Conservation (phyloP, 164 flowering plant species). For the Pachysandra terminalis region DNA sequence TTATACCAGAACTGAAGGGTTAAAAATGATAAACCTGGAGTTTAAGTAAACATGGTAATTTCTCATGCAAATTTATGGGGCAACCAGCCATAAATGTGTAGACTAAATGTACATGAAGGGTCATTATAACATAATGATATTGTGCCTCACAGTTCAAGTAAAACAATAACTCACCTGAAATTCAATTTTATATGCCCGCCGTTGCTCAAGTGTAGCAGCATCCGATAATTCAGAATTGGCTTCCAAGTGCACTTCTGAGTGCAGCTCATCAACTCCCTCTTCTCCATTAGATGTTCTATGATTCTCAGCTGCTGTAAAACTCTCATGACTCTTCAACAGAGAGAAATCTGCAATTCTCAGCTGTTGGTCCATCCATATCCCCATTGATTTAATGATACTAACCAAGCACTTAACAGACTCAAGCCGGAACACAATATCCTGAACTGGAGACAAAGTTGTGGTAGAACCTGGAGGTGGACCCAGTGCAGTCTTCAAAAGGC, state of each 20-base stretch:
- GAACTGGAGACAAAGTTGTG: slow-evolving; percentile 79
- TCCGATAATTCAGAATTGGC: slow-evolving; percentile 62
- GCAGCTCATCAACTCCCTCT: slow-evolving; percentile 85
- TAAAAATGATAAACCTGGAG: slow-evolving; percentile 1
- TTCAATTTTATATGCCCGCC: slow-evolving; percentile 89
- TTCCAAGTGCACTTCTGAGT: slow-evolving; percentile 72
- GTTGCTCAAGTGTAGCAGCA: slow-evolving; percentile 90
- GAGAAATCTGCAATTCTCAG: slow-evolving; percentile 48
- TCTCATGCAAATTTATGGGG: background rate
- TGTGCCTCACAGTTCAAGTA: background rate
- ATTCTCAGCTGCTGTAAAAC: slow-evolving; percentile 47
- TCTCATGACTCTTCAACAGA: slow-evolving; percentile 46
- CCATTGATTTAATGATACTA: slow-evolving; percentile 83
- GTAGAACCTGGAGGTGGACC: slow-evolving; percentile 97
- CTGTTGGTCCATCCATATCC: slow-evolving; percentile 96
- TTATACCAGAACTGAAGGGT: background rate
- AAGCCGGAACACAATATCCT: slow-evolving; percentile 83
- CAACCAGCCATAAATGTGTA: background rate
- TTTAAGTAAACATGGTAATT: background rate
- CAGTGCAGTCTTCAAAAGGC: slow-evolving; percentile 91
- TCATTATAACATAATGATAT: background rate
- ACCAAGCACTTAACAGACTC: slow-evolving; percentile 96
- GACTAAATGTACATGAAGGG: background rate
- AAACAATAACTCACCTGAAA: slow-evolving; percentile 56
- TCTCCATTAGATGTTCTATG: slow-evolving; percentile 48